These are phyloP conservation scores for Alternaria brassicicola DNA, from an alignment of 2,329 filamentous ascomycete species.

Conservation along the genomic window DNA sequence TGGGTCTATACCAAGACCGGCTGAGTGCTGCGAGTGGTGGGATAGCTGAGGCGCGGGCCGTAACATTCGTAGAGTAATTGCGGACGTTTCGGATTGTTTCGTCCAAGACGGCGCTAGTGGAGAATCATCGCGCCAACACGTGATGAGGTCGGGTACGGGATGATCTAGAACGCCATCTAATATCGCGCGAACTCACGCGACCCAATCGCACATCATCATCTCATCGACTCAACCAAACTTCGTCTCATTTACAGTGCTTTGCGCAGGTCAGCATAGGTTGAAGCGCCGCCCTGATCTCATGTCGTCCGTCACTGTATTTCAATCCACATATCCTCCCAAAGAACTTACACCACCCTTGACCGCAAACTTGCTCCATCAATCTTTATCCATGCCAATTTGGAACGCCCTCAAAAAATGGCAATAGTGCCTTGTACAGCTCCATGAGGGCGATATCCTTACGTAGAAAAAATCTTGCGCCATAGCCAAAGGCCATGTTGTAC, in stretches of 20 bases:
- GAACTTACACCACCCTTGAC: slow-evolving; percentile 54
- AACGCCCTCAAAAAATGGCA: slow-evolving; percentile 53
- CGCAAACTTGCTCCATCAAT: slow-evolving; percentile 45
- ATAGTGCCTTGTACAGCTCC: slow-evolving; percentile 57
- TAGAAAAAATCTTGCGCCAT: slow-evolving; percentile 57
- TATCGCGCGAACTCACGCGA: not conserved
- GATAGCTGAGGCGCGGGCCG: slow-evolving; percentile 19
- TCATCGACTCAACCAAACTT: not conserved
- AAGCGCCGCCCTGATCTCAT: not conserved
- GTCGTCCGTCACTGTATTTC: slow-evolving; percentile 32
- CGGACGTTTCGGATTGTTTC: slow-evolving; percentile 36
- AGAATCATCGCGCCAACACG: slow-evolving; percentile 19
- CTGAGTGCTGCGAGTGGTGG: slow-evolving; percentile 24
- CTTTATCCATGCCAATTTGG: slow-evolving; percentile 35
- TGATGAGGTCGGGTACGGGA: slow-evolving; percentile 4
- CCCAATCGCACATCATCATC: not conserved
- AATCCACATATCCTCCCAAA: slow-evolving; percentile 52
- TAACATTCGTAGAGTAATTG: slow-evolving; percentile 27
- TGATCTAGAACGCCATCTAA: slow-evolving; percentile 1
- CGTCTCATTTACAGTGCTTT: not conserved
- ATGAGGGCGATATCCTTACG: slow-evolving; percentile 60
- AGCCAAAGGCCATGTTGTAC: slow-evolving; percentile 59
- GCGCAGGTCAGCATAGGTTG: not conserved
- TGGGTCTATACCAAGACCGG: slow-evolving; percentile 15
- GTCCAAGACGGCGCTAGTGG: slow-evolving; percentile 26